Evolutionary conservation across 2,329 filamentous ascomycete genomes (phyloP).

Genomic region (Colletotrichum trifolii): DNA sequence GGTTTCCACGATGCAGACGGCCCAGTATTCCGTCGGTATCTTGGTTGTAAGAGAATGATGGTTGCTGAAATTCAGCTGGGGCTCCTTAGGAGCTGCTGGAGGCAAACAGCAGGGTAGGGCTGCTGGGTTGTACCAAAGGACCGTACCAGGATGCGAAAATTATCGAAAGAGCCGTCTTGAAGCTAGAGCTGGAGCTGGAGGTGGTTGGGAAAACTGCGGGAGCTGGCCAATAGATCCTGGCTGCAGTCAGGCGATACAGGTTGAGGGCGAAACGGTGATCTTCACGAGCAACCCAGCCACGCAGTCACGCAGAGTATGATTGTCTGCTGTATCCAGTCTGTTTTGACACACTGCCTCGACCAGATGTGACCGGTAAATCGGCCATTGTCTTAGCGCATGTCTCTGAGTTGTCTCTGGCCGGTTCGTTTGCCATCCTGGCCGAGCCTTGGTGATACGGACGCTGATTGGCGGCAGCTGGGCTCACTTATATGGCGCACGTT

Average conservation of each 20-base stretch:
- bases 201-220: constrained; percentile 32
- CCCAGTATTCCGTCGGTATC: constrained; percentile 24
- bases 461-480: constrained; percentile 20
- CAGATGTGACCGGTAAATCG: constrained; percentile 19
- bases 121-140: not conserved
- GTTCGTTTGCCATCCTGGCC: not conserved
- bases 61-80: constrained; percentile 20
- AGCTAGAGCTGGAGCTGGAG: constrained; percentile 13
- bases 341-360: not conserved
- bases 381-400: constrained; percentile 12
- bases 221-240: constrained; percentile 29
- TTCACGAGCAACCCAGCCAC: constrained; percentile 26
- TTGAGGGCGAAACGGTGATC: constrained; percentile 30
- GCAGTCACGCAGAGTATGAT: not conserved
- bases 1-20: constrained; percentile 46
- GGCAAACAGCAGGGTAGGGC: constrained; percentile 13
- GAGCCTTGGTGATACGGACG: constrained; percentile 9
- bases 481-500: constrained; percentile 7
- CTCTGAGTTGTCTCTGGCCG: constrained; percentile 5
- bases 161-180: too few species aligned
- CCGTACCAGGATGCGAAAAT: too few species aligned
- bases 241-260: constrained; percentile 31
- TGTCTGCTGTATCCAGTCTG: constrained; percentile 15
- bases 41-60: constrained; percentile 2
- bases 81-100: constrained; percentile 17